Evolutionary conservation across 2,329 filamentous ascomycete genomes (phyloP).

Genomic region (Triangularia setosa): DNA sequence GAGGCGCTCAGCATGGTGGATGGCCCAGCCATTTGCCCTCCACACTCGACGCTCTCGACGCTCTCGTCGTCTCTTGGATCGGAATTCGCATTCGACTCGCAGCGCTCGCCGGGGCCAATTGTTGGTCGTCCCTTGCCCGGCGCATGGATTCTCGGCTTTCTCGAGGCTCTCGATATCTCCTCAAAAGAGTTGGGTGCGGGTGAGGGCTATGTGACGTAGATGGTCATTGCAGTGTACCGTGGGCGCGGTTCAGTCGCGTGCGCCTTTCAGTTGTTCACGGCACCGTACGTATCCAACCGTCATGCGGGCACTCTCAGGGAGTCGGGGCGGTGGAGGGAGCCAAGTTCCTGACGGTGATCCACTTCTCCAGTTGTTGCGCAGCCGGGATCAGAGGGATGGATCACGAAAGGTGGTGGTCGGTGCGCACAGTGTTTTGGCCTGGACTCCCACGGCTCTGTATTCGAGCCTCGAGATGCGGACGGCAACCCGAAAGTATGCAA

Average conservation of each 20-base stretch:
- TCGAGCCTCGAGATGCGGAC: background rate
- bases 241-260: slow-evolving; percentile 10
- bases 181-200: background rate
- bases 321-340: background rate
- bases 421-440: background rate
- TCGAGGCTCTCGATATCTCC: background rate
- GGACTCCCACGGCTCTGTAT: background rate
- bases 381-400: background rate
- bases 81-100: slow-evolving; percentile 26
- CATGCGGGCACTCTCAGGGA: background rate
- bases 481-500: background rate
- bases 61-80: slow-evolving; percentile 20
- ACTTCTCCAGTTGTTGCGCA: background rate
- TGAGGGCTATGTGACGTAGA: background rate
- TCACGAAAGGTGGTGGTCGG: slow-evolving; percentile 4
- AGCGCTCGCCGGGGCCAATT: slow-evolving; percentile 7
- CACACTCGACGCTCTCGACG: slow-evolving; percentile 28
- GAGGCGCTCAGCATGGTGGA: slow-evolving; percentile 50
- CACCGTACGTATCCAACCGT: background rate
- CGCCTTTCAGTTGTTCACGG: background rate
- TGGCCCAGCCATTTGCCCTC: slow-evolving; percentile 36
- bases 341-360: slow-evolving; percentile 3
- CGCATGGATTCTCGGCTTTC: slow-evolving; percentile 8
- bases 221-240: slow-evolving; percentile 12
- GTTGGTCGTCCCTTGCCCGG: slow-evolving; percentile 4